Base-by-base conservation (phyloP, 495 filamentous ascomycete species). In the Penicillium herquei region DNA sequence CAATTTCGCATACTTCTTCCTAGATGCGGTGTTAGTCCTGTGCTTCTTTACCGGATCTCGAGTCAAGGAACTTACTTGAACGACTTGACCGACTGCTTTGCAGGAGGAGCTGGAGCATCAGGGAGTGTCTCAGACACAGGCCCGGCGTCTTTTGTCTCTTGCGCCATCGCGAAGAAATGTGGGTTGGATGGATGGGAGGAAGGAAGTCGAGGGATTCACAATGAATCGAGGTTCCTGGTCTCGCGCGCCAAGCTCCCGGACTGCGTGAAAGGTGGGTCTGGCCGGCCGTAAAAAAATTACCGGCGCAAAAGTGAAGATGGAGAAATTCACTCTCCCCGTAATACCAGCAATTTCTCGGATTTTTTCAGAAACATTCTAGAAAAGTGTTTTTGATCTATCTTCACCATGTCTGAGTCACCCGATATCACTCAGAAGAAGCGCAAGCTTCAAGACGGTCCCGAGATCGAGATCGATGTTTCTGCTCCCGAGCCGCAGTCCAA, bases 1-100 rank as follows among this genome's bases (percentile, higher is more conserved):
- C 77, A 96, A 85, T 76, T 98, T 98, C 52, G 89, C 85, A 72
- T 93, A 98, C 75, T 98, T 98, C 74, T 95, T 96, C 75, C 91
- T 92, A 70, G 62, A 79, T 30, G 69, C 72, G 58, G 72, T 73
- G 3, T 75, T 71, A 56, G 55, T 14, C 21, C 50, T 39, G 21
- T 50, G 52, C 49, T 9, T 52, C 48, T 40, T 50, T 47, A 17
- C 10, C 21, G 37, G 43, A 33, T 48, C 11, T 35, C 35, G 42
- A 26, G 37, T 7, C 16, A 26, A 13, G 34, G 9, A 11, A 37
- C 63, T 44, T 65, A 77, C 75, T 78, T 78, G 63, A 75, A 78
- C 34, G 75, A 78, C 47, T 64, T 67, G 50, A 72, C 66, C 26
- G 74, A 66, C 61, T 66, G 70, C 58, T 72, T 77, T 30, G 59